Evolutionary conservation across 164 flowering plant species (phyloP), one percentile per base, ranked within the genome.

Genomic region (Annona cherimola): DNA sequence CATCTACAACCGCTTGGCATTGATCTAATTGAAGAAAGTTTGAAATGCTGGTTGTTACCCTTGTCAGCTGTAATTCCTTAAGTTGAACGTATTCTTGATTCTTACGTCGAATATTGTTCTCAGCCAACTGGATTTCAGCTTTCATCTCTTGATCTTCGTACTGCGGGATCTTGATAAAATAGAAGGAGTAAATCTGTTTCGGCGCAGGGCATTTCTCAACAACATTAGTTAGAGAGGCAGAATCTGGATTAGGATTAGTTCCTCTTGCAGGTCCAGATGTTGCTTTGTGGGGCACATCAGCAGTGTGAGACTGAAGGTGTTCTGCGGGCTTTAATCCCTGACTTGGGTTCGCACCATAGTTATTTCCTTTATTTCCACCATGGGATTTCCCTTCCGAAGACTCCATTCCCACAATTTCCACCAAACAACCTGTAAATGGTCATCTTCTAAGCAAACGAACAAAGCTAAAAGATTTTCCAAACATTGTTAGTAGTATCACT

Each of bases 171-270:
- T 77, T 88, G 26, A 86, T 84, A 72, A 89, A 80, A 77, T 84
- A 88, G 66, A 90, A 93, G 1, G 75, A 57, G 77, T 92, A 88
- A 42, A 85, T 81, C 84, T 86, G 83, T 78, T 77, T 85, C 11
- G 85, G 83, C n/a, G 74, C 90, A 62, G 99, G 96, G 98, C 99
- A 94, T 67, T 91, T 96, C 70, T 90, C 93, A 71, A 76, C 89
- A 4, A 83, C 95, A 84, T 94, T 86, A 80, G 84, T 88, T 0
- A 94, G 96, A 14, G 87, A 40, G 73, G 80, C 83, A 62, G 75
- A 73, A 44, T 75, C 84, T 0, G 77, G 57, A n/a, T 75, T 83
- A 43, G 73, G 70, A 35, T 76, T 79, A 12, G 26, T 83, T 71
- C 82, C 90, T 60, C 54, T 79, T 71, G 61, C 72, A 2, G 86